Percentiles rank a stretch among this genome's conserved stretches.
Conservation (phyloP, 2,329 filamentous ascomycete species). For the Calonectria honghensis region DNA sequence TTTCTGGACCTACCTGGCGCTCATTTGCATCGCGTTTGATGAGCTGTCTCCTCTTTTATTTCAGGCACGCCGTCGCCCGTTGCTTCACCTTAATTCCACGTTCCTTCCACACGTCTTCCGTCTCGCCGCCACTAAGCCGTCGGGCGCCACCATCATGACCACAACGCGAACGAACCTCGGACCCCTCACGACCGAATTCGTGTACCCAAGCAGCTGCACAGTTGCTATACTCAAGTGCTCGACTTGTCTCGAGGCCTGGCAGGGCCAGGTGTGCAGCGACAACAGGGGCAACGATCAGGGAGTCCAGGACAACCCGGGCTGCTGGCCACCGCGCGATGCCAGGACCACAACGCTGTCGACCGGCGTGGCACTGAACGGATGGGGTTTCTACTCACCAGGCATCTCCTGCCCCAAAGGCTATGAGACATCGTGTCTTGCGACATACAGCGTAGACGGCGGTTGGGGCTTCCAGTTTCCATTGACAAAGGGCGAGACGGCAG, state of each 20-base stretch:
- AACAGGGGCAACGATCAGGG: conserved; percentile 35
- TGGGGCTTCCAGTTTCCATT: conserved; percentile 56
- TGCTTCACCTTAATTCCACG: neutral
- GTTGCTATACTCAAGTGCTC: conserved; percentile 46
- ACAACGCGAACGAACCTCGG: conserved; percentile 47
- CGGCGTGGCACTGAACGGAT: conserved; percentile 51
- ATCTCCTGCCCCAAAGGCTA: conserved; percentile 58
- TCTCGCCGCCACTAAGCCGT: conserved; percentile 7
- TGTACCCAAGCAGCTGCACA: conserved; percentile 47
- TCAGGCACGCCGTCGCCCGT: neutral
- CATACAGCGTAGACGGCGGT: conserved; percentile 47
- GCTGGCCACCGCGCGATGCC: conserved; percentile 55
- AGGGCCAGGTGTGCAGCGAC: conserved; percentile 51
- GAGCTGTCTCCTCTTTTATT: conserved; percentile 5
- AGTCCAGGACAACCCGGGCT: conserved; percentile 53
- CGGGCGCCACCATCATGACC: conserved; percentile 11
- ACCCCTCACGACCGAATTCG: conserved; percentile 53
- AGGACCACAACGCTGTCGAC: conserved; percentile 37
- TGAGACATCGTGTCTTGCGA: conserved; percentile 57
- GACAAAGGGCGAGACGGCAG: conserved; percentile 54
- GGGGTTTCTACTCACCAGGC: conserved; percentile 62
- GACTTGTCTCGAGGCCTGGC: conserved; percentile 51
- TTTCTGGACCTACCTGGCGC: neutral
- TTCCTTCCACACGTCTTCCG: neutral
- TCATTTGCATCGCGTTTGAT: neutral